Conservation (phyloP, 1,139 yeast genomes). For the Hanseniaspora uvarum region DNA sequence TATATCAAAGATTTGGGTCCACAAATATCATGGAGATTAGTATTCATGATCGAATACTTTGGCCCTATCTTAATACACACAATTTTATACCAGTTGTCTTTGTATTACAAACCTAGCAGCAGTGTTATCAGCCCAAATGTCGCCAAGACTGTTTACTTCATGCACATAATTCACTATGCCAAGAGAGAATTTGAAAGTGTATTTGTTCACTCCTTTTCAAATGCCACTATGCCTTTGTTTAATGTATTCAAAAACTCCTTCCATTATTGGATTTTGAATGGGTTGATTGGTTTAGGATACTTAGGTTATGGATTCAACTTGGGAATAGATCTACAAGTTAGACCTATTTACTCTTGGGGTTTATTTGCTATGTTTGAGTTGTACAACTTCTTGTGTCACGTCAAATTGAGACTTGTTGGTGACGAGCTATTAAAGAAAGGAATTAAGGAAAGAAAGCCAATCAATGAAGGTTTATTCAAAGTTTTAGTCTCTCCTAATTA, state of each 20-base stretch:
- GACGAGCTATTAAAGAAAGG: conserved; percentile 35
- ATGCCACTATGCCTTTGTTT: conserved; percentile 82
- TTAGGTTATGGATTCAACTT: conserved; percentile 50
- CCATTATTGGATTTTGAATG: conserved; percentile 87
- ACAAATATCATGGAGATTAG: conserved; percentile 85
- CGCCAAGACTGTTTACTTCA: conserved; percentile 27
- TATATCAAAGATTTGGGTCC: conserved; percentile 84
- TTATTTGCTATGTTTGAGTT: conserved; percentile 58
- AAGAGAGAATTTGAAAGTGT: conserved; percentile 85
- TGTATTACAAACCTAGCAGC: conserved; percentile 19
- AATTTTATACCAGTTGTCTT: conserved; percentile 39
- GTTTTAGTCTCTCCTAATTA: conserved; percentile 60
- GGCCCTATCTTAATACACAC: conserved; percentile 84
- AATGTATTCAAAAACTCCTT: conserved; percentile 79
- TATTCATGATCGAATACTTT: conserved; percentile 71
- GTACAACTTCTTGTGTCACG: conserved; percentile 64
- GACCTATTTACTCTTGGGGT: conserved; percentile 16
- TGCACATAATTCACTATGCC: conserved; percentile 63
- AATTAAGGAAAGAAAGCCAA: conserved; percentile 30
- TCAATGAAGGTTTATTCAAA: conserved; percentile 39
- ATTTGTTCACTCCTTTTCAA: conserved; percentile 72
- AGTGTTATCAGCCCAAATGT: conserved; percentile 23
- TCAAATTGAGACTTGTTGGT: conserved; percentile 34
- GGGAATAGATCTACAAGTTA: conserved; percentile 25
- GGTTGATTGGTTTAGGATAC: conserved; percentile 57